phyloP scores from a whole-genome alignment of 345 rosid genomes.

The Sisymbrium altissimum region DNA sequence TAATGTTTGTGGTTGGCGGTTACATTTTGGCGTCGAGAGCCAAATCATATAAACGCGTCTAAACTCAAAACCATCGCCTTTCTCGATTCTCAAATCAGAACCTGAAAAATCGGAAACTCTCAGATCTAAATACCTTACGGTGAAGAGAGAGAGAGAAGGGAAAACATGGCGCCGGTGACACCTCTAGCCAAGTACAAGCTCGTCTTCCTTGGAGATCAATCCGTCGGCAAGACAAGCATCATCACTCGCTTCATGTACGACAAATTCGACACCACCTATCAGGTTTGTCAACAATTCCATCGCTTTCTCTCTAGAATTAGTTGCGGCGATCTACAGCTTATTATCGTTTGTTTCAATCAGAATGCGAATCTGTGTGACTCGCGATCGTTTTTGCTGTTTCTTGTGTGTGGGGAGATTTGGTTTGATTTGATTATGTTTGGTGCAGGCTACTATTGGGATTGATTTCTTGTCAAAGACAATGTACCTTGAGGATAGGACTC shows the following conservation, averaged over 20 bases:
- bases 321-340: too few relatives aligned
- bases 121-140: conserved; percentile 31
- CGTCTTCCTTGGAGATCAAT: conserved; percentile 84
- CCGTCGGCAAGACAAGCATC: conserved; percentile 88
- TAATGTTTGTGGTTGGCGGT: too few relatives aligned
- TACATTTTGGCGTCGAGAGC: conserved; percentile 6
- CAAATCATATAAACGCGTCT: conserved; percentile 13
- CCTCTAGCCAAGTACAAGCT: conserved; percentile 83
- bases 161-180: conserved; percentile 67
- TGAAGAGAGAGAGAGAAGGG: neutral
- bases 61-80: conserved; percentile 17
- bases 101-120: too few relatives aligned
- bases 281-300: conserved; percentile 57
- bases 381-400: too few relatives aligned
- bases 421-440: too few relatives aligned
- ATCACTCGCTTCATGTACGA: conserved; percentile 96
- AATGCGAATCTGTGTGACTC: neutral
- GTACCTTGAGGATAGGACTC: conserved; percentile 91
- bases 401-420: too few relatives aligned
- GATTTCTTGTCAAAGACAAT: conserved; percentile 92
- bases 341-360: neutral
- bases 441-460: conserved; percentile 92
- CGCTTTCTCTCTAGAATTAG: too few relatives aligned
- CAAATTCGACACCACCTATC: conserved; percentile 88
- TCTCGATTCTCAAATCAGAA: too few relatives aligned